These are phyloP conservation scores for Athelia sp. DNA, from an alignment of 1,284 basidiomycete species.

Conservation along the genomic window DNA sequence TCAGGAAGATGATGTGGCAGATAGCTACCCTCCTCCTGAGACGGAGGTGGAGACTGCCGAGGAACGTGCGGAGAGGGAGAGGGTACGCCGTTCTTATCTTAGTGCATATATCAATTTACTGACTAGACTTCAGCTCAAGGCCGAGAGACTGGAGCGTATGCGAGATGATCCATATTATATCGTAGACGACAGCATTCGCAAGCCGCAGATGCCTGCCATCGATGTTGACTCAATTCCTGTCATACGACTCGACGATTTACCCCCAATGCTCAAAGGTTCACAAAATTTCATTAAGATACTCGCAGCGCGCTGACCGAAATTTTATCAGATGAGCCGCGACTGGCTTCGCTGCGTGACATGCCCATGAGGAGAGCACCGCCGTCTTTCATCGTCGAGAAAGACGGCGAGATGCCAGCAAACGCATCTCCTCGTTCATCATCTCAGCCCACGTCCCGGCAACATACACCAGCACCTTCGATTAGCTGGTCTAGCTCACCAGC, in stretches of 20 bases:
- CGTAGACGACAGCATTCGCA: slow-evolving; percentile 50
- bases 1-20: slow-evolving; percentile 33
- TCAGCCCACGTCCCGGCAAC: slow-evolving; percentile 14
- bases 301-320: slow-evolving; percentile 4
- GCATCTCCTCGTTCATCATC: slow-evolving; percentile 19
- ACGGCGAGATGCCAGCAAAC: slow-evolving; percentile 82
- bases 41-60: slow-evolving; percentile 50
- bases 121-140: slow-evolving; percentile 52
- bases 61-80: slow-evolving; percentile 52
- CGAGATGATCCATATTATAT: slow-evolving; percentile 89
- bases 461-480: slow-evolving; percentile 25
- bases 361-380: slow-evolving; percentile 26
- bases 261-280: slow-evolving; percentile 39
- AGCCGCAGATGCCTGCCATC: slow-evolving; percentile 32
- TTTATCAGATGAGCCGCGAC: slow-evolving; percentile 23
- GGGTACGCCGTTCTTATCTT: slow-evolving; percentile 36
- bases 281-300: background rate
- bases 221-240: slow-evolving; percentile 86
- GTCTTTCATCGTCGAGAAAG: slow-evolving; percentile 64
- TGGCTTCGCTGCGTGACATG: slow-evolving; percentile 34
- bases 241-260: slow-evolving; percentile 71
- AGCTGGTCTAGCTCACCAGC: slow-evolving; percentile 30
- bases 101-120: slow-evolving; percentile 2
- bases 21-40: slow-evolving; percentile 28
- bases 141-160: slow-evolving; percentile 67